Percentiles rank a stretch among this genome's conserved stretches.
Conservation (phyloP, 2,329 filamentous ascomycete species). For the Arthrinium phaeospermum region DNA sequence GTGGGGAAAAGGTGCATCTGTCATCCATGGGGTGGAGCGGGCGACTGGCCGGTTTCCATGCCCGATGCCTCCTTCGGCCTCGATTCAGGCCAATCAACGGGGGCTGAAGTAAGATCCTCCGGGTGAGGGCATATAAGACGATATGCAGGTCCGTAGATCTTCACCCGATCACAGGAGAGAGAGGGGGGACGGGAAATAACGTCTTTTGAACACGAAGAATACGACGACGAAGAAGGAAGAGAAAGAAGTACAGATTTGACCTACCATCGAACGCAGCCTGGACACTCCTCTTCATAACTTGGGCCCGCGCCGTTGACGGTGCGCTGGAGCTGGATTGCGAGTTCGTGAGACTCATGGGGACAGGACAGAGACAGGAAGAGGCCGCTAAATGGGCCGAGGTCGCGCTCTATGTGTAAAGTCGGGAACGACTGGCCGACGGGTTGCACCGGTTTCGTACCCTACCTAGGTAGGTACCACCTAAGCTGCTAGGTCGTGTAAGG, state of each 20-base stretch:
- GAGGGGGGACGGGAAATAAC: conserved; percentile 23
- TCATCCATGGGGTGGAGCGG: conserved; percentile 9
- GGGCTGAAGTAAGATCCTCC: not conserved
- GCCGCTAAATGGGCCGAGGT: not conserved
- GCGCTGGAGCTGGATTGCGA: conserved; percentile 57
- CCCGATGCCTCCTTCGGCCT: conserved; percentile 3
- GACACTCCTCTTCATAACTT: conserved; percentile 62
- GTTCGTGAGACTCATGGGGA: conserved; percentile 59
- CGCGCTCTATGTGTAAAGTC: not conserved
- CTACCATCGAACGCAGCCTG: conserved; percentile 67
- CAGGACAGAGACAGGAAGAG: not conserved
- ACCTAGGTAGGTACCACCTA: not conserved
- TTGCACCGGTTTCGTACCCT: not conserved
- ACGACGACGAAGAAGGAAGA: too few relatives aligned
- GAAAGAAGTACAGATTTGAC: conserved; percentile 30
- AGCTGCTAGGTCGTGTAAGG: not conserved
- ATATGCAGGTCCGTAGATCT: conserved; percentile 2
- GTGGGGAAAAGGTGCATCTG: conserved; percentile 8
- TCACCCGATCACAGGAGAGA: conserved; percentile 10
- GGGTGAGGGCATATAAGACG: not conserved
- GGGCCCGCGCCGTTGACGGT: conserved; percentile 46
- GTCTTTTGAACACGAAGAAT: not conserved
- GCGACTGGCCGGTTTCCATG: not conserved
- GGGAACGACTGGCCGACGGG: not conserved
- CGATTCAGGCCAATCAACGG: not conserved